Conservation (phyloP, 2,329 filamentous ascomycete genomes). For the Fusarium euwallaceae region DNA sequence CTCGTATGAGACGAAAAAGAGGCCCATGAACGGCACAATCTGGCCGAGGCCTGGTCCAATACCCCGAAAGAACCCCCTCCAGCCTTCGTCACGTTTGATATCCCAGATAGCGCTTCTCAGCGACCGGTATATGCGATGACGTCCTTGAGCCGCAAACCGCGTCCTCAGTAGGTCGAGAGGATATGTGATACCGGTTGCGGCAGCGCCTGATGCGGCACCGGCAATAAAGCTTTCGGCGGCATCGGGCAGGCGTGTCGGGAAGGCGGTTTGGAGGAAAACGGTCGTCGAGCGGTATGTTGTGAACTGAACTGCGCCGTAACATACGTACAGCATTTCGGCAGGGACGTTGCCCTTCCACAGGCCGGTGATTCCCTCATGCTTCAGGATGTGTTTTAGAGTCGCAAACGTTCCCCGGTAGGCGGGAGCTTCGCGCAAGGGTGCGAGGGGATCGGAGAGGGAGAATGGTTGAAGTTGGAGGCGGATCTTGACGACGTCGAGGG, state of each 20-base stretch:
- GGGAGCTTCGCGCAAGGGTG: slow-evolving; percentile 64
- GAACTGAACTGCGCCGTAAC: slow-evolving; percentile 92
- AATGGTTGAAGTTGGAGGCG: slow-evolving; percentile 93
- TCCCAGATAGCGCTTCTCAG: slow-evolving; percentile 77
- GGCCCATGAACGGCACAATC: slow-evolving; percentile 96
- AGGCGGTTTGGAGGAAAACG: slow-evolving; percentile 70
- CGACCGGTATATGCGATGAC: slow-evolving; percentile 80
- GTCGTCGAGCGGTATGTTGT: slow-evolving; percentile 84
- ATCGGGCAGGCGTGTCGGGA: slow-evolving; percentile 66
- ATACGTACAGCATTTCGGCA: slow-evolving; percentile 93
- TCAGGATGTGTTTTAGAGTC: slow-evolving; percentile 82
- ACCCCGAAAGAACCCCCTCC: slow-evolving; percentile 87
- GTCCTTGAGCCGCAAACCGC: slow-evolving; percentile 95
- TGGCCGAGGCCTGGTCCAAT: slow-evolving; percentile 84
- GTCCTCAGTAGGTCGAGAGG: slow-evolving; percentile 94
- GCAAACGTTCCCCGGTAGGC: slow-evolving; percentile 81
- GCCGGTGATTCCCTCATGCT: slow-evolving; percentile 84
- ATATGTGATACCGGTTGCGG: slow-evolving; percentile 88
- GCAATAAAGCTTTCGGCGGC: slow-evolving; percentile 84
- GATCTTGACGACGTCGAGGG: slow-evolving; percentile 98
- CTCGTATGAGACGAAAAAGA: slow-evolving; percentile 95
- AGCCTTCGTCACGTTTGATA: slow-evolving; percentile 82
- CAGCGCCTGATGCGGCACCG: slow-evolving; percentile 84
- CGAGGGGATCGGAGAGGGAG: slow-evolving; percentile 80
- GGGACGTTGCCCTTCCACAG: slow-evolving; percentile 99